Conservation (phyloP, 345 rosid genomes). For the Clausena lansium region DNA sequence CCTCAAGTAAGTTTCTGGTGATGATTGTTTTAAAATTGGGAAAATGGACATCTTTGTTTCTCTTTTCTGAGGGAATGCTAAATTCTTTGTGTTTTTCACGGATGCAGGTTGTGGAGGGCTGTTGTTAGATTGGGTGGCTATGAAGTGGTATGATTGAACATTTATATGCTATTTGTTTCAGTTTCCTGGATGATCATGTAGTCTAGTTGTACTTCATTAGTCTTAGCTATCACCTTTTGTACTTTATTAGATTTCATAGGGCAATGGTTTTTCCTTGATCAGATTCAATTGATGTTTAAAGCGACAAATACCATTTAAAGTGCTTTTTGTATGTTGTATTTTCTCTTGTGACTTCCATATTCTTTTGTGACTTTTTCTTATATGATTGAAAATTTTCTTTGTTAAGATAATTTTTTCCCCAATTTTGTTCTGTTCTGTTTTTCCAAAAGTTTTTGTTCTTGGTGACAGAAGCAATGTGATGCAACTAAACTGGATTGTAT, state of each 20-base stretch:
- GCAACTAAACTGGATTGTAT: background rate
- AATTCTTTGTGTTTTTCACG: constrained; percentile 17
- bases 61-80: constrained; percentile 10
- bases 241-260: background rate
- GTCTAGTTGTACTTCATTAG: background rate
- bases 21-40: constrained; percentile 20
- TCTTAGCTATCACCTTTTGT: background rate
- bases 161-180: constrained; percentile 18
- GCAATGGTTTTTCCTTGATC: background rate
- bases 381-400: background rate
- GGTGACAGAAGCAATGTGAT: background rate
- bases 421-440: background rate
- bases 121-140: constrained; percentile 83
- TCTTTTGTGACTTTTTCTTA: background rate
- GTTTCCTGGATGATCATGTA: constrained; percentile 13
- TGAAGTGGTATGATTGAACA: constrained; percentile 62
- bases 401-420: background rate
- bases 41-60: constrained; percentile 3
- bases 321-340: background rate
- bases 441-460: background rate
- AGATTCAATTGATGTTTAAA: background rate
- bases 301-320: background rate
- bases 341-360: background rate
- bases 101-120: constrained; percentile 78
- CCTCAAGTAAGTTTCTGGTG: constrained; percentile 56